Percentiles rank a stretch among this genome's conserved stretches.
Conservation (phyloP, 352 stramenopile genomes). For the Phytopythium montanum region DNA sequence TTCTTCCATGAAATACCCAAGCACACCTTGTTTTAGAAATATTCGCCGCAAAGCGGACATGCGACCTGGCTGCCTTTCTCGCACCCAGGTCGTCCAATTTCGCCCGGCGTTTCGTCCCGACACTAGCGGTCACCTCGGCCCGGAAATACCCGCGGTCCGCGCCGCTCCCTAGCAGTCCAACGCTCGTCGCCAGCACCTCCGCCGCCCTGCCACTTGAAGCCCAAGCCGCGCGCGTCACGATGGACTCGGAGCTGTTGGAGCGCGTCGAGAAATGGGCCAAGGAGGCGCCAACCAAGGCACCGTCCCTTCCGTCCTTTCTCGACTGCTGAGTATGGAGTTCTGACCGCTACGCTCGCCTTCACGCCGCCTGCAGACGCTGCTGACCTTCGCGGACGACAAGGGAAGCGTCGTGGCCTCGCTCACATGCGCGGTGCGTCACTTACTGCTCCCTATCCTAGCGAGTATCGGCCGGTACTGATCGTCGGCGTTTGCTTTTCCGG, state of each 20-base stretch:
- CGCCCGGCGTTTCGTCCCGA: not conserved
- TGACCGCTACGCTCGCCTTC: not conserved
- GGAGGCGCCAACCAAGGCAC: constrained; percentile 57
- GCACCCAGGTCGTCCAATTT: not conserved
- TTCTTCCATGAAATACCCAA: not conserved
- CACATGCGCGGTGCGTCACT: constrained; percentile 43
- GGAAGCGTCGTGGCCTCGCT: constrained; percentile 45
- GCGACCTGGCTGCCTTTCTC: not conserved
- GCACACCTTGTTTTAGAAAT: not conserved
- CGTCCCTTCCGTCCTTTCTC: constrained; percentile 6
- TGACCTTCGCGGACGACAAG: constrained; percentile 78
- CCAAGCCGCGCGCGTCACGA: constrained; percentile 9
- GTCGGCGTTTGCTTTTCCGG: not conserved
- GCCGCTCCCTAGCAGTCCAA: not conserved
- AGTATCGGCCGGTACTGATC: not conserved
- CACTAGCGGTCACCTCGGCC: not conserved
- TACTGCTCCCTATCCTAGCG: not conserved
- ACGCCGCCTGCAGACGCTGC: constrained; percentile 10
- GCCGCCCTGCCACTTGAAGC: not conserved
- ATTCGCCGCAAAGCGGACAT: not conserved
- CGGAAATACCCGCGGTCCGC: not conserved
- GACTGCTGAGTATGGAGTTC: not conserved
- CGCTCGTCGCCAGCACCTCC: not conserved
- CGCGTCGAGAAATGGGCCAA: constrained; percentile 70
- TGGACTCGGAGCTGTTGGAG: constrained; percentile 73